These are phyloP conservation scores for Botrytis paeoniae DNA, from an alignment of 2,329 filamentous ascomycete species.

Conservation along the genomic window DNA sequence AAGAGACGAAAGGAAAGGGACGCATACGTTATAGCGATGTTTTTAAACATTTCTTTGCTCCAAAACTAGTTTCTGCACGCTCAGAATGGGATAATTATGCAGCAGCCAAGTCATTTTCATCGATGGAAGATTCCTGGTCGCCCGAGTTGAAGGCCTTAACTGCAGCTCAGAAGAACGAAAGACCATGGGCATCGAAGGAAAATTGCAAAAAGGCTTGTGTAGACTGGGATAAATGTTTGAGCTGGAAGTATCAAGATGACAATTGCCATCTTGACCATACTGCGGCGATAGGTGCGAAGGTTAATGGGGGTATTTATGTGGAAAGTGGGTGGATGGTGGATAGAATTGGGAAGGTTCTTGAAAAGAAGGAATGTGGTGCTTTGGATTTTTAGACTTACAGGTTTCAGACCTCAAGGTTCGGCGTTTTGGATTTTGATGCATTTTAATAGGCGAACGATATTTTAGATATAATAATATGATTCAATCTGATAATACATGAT, in stretches of 20 bases:
- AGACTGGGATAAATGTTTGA: constrained; percentile 23
- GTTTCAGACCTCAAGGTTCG: background rate
- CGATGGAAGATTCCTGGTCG: background rate
- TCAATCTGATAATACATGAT: background rate
- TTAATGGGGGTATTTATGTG: constrained; percentile 21
- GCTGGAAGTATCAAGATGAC: constrained; percentile 26
- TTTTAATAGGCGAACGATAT: background rate
- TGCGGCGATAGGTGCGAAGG: constrained; percentile 20
- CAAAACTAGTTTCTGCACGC: background rate
- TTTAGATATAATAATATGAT: background rate
- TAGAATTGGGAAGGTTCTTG: constrained; percentile 19
- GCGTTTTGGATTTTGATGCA: background rate
- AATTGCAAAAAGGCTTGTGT: constrained; percentile 21
- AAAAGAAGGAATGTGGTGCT: constrained; percentile 18
- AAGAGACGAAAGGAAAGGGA: constrained; percentile 16
- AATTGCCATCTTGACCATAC: constrained; percentile 21
- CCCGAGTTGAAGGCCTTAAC: background rate
- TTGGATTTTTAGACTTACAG: constrained; percentile 10
- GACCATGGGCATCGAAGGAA: constrained; percentile 22
- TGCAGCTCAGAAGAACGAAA: constrained; percentile 2
- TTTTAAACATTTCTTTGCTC: constrained; percentile 15
- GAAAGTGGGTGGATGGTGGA: constrained; percentile 28
- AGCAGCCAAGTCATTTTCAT: constrained; percentile 18
- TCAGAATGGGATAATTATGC: constrained; percentile 26
- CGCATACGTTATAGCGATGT: constrained; percentile 21